Evolutionary conservation across 495 filamentous ascomycete genomes (phyloP).

Genomic region (Thermochaetoides thermophila): DNA sequence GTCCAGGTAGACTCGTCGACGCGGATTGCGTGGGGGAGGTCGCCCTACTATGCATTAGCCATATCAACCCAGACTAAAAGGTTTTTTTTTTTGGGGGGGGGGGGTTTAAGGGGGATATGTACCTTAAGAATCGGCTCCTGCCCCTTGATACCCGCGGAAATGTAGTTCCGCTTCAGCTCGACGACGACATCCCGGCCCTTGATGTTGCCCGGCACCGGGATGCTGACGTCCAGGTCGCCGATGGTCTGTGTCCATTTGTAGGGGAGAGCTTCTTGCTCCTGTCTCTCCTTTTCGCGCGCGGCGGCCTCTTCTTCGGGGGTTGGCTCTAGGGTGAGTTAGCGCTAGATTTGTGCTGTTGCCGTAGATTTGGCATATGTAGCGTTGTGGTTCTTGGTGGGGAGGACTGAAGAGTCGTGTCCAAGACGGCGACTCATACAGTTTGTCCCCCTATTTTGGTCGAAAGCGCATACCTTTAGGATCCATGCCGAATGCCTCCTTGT

Average conservation of each 20-base stretch:
- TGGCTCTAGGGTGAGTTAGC: constrained; percentile 24
- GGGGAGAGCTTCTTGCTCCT: constrained; percentile 80
- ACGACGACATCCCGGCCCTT: constrained; percentile 77
- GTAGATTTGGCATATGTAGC: not conserved
- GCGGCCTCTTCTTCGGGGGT: constrained; percentile 50
- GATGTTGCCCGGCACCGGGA: constrained; percentile 59
- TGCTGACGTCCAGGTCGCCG: constrained; percentile 67
- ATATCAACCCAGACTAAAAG: too few species aligned
- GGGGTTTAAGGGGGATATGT: constrained; percentile 10
- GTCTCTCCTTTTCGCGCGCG: constrained; percentile 60
- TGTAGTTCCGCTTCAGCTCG: constrained; percentile 60
- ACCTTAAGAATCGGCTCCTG: constrained; percentile 78
- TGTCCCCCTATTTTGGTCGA: too few species aligned
- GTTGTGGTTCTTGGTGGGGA: not conserved
- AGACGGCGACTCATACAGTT: too few species aligned
- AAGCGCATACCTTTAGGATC: too few species aligned
- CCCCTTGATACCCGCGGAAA: constrained; percentile 78
- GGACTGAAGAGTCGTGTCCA: not conserved
- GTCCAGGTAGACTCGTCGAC: constrained; percentile 92
- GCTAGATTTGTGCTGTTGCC: constrained; percentile 8
- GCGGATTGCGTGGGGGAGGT: constrained; percentile 64
- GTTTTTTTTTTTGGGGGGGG: not conserved
- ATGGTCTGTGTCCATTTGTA: constrained; percentile 99
- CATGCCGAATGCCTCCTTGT: too few species aligned
- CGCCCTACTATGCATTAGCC: constrained; percentile 46